Percentiles rank a stretch among this genome's conserved stretches.
phyloP scores from a whole-genome alignment of 306 rosid species.

The Dalbergia cochinchinensis region DNA sequence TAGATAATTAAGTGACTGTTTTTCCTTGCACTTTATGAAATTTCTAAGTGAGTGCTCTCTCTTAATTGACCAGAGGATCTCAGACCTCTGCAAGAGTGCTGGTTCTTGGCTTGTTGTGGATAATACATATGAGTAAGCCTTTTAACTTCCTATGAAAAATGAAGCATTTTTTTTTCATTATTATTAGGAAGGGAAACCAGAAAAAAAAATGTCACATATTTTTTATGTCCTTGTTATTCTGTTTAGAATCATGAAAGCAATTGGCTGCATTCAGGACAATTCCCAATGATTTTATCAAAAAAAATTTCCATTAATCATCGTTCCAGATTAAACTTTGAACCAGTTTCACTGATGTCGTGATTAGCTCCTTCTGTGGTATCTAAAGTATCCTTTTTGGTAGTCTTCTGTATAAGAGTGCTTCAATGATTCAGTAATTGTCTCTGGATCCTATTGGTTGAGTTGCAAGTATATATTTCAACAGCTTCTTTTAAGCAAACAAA shows the following conservation, averaged over 20 bases:
- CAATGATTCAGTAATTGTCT: too few species aligned
- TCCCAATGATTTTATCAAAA: not conserved
- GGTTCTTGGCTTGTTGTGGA: constrained; percentile 94
- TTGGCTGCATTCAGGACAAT: not conserved
- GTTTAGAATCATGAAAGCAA: not conserved
- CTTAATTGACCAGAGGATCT: constrained; percentile 73
- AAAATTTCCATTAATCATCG: too few species aligned
- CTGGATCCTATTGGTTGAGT: too few species aligned
- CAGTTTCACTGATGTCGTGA: too few species aligned
- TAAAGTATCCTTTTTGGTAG: too few species aligned
- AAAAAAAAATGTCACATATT: not conserved
- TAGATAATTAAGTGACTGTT: not conserved
- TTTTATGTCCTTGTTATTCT: constrained; percentile 15
- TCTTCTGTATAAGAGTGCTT: too few species aligned
- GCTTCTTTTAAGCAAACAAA: not conserved
- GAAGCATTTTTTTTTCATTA: not conserved
- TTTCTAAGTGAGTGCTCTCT: constrained; percentile 46
- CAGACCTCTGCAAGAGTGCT: constrained; percentile 75
- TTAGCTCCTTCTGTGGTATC: too few species aligned
- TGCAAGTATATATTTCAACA: too few species aligned
- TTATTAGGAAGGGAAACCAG: constrained; percentile 6
- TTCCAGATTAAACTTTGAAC: too few species aligned
- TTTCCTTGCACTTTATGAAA: not conserved
- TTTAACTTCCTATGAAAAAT: constrained; percentile 2
- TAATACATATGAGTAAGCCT: constrained; percentile 86